Evolutionary conservation across 495 filamentous ascomycete species (phyloP).

Genomic region (Recurvomyces mirabilis): DNA sequence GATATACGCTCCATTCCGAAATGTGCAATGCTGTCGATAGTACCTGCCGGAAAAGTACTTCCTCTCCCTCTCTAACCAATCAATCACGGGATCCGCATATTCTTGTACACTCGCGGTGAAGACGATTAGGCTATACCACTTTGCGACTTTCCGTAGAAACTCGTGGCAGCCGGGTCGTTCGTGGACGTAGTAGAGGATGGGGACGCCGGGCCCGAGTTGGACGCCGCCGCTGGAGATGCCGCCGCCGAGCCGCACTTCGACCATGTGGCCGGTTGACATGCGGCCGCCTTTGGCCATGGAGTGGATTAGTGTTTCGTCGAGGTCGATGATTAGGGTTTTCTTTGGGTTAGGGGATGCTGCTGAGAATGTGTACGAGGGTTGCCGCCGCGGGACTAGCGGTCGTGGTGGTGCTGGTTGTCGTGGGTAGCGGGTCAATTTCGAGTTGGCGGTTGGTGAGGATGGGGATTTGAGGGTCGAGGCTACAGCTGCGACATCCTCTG

Average conservation of each 20-base stretch:
- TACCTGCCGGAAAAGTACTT: constrained; percentile 89
- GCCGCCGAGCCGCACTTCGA: constrained; percentile 74
- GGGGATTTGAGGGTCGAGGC: constrained; percentile 68
- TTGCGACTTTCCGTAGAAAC: constrained; percentile 77
- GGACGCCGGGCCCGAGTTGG: constrained; percentile 68
- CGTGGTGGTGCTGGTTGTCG: constrained; percentile 78
- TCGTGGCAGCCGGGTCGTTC: constrained; percentile 96
- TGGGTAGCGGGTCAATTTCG: constrained; percentile 69
- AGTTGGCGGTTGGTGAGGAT: constrained; percentile 57
- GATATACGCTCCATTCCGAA: constrained; percentile 89
- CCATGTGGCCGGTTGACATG: constrained; percentile 96
- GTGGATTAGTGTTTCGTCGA: constrained; percentile 96
- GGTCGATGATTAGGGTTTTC: constrained; percentile 89
- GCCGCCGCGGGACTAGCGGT: constrained; percentile 73
- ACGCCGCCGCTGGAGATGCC: constrained; percentile 16
- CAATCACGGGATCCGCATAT: constrained; percentile 96
- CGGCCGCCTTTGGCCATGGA: constrained; percentile 91
- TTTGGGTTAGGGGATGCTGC: constrained; percentile 40
- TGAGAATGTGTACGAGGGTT: constrained; percentile 62
- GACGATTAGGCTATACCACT: constrained; percentile 96
- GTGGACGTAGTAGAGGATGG: constrained; percentile 97
- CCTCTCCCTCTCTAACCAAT: constrained; percentile 93
- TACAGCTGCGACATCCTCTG: constrained; percentile 28
- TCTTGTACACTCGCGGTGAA: constrained; percentile 98
- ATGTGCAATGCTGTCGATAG: constrained; percentile 94